Evolutionary conservation across 352 stramenopile species (phyloP), one percentile per base, ranked within the genome.

Genomic region (Globisporangium ultimum): DNA sequence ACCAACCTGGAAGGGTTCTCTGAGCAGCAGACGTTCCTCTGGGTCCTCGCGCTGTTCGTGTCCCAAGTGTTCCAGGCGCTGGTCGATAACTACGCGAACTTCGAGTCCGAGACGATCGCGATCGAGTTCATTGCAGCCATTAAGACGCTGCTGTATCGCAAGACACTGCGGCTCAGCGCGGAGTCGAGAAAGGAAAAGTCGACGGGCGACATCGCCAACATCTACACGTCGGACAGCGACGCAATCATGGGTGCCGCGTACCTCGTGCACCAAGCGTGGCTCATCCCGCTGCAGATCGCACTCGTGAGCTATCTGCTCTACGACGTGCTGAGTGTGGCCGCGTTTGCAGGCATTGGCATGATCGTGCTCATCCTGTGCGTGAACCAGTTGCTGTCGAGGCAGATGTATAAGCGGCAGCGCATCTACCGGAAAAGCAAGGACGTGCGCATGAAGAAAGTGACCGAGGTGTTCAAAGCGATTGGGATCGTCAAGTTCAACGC

Each of bases 401-500:
- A 61, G 11, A 55, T 80, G 63, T 71, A 74, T 50, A 49, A 41
- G 34, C 53, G 62, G 15, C 58, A 74, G 40, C 50, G 65, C 32
- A 24, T 55, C 1, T 78, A 70, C 22, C 55, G 67, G 78, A 66
- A 73, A 53, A 63, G 77, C n/a, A 93, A 88, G 41, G 96, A 98
- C 69, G 60, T 69, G 13, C 82, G 96, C 11, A 87, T 98, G 46
- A 96, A 98, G 63, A 50, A 90, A 1, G 89, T 96, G 49, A 97
- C 89, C 60, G 95, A 98, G 68, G 76, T 97, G 1, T 74, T 98
- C 45, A 65, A 76, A 21, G 81, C 85, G 8, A 98, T 98, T 57
- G 89, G 98, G 68, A 80, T 98, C 45, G 89, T 99, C 63, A 99
- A 99, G 64, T 68, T 98, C 3, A 97, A 97, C 66, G 83, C 84